Conservation (phyloP, 139 green algal genomes). For the Micractinium conductrix region DNA sequence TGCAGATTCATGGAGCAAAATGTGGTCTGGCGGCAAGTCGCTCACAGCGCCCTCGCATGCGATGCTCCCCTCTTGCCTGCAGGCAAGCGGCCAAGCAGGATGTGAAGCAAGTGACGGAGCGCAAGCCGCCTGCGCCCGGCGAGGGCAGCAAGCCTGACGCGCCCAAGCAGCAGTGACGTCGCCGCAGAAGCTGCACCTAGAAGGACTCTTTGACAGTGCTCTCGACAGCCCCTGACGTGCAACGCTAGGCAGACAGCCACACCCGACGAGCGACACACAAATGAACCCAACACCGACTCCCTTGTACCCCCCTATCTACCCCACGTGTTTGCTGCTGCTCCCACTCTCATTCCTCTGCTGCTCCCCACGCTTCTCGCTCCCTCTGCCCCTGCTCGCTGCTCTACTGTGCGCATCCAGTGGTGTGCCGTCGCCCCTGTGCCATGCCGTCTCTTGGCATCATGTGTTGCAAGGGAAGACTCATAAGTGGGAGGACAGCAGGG, state of each 20-base stretch:
- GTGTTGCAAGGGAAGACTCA: no score
- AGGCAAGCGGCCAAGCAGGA: conserved; percentile 42
- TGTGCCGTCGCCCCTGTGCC: no score
- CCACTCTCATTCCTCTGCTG: not conserved
- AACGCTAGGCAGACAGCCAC: not conserved
- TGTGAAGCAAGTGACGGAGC: conserved; percentile 41
- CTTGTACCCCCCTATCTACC: not conserved
- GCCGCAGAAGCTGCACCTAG: not conserved
- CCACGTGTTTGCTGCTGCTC: no score
- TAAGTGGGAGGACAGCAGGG: no score
- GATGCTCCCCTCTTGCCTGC: not conserved
- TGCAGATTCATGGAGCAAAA: no score
- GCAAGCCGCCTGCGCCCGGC: conserved; percentile 14
- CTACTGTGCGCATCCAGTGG: no score
- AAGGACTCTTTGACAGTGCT: not conserved
- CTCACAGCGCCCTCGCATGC: no score
- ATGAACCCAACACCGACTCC: not conserved
- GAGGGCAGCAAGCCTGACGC: not conserved
- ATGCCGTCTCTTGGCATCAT: no score
- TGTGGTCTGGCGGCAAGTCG: no score
- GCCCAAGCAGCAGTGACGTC: not conserved
- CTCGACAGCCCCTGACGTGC: no score
- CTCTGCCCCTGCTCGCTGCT: not conserved
- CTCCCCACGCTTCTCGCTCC: not conserved
- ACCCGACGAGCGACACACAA: not conserved